Conservation (phyloP, 2,329 filamentous ascomycete species). For the Venturia effusa region DNA sequence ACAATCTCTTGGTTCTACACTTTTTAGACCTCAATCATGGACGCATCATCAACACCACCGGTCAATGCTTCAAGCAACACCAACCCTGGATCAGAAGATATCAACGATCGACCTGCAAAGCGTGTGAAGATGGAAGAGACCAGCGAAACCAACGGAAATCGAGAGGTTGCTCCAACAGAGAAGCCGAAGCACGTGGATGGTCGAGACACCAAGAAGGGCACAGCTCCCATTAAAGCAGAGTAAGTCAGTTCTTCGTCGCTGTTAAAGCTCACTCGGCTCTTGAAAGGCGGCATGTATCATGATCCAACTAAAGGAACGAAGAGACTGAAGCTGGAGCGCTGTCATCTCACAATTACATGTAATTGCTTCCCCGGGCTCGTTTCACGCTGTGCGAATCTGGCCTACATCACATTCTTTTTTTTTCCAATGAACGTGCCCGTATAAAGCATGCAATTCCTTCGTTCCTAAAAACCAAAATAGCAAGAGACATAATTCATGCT, state of each 20-base stretch:
- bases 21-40: background rate
- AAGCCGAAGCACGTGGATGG: conserved; percentile 11
- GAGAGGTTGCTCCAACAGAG: conserved; percentile 15
- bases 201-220: conserved; percentile 31
- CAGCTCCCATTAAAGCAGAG: conserved; percentile 65
- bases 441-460: too few species aligned
- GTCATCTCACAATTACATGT: background rate
- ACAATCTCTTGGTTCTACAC: background rate
- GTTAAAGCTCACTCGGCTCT: background rate
- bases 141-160: conserved; percentile 10
- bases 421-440: too few species aligned
- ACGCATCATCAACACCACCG: background rate
- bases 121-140: conserved; percentile 26
- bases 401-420: too few species aligned
- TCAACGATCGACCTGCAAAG: conserved; percentile 17
- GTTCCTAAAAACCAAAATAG: too few species aligned
- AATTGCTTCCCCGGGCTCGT: background rate
- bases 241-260: conserved; percentile 28
- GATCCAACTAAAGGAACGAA: too few species aligned
- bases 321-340: too few species aligned
- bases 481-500: background rate
- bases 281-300: background rate
- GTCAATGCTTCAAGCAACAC: background rate
- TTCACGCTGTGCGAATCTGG: too few species aligned
- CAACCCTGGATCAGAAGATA: background rate